Conservation (phyloP, 2,329 filamentous ascomycete species). For the Colletotrichum godetiae region DNA sequence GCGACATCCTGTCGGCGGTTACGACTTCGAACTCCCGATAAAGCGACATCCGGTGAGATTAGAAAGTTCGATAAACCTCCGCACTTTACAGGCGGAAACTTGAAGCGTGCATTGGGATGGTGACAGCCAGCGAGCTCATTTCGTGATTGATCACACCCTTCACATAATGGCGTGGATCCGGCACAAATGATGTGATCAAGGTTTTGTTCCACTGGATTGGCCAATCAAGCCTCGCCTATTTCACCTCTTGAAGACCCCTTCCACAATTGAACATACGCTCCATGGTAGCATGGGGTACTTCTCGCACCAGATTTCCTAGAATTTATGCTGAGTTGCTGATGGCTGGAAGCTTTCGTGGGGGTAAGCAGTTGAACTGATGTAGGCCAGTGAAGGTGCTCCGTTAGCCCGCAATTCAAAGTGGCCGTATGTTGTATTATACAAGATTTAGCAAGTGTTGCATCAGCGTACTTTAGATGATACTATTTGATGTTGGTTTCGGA, state of each 20-base stretch:
- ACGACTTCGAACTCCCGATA: not conserved
- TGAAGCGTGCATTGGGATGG: not conserved
- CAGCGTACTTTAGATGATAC: not conserved
- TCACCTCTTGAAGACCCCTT: not conserved
- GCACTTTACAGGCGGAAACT: not conserved
- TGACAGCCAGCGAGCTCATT: conserved; percentile 26
- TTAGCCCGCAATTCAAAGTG: not conserved
- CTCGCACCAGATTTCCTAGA: too few relatives aligned
- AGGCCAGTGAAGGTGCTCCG: not conserved
- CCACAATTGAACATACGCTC: not conserved
- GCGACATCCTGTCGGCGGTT: conserved; percentile 7
- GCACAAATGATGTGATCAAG: conserved; percentile 26
- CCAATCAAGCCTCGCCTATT: conserved; percentile 11
- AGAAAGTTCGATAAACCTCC: not conserved
- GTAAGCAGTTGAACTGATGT: not conserved
- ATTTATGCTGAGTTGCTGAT: too few relatives aligned
- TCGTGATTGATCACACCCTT: conserved; percentile 28
- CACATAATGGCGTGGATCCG: conserved; percentile 30
- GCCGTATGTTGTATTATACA: not conserved
- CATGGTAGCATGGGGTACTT: not conserved
- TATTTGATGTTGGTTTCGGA: too few relatives aligned
- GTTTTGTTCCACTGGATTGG: not conserved
- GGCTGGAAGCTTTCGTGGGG: not conserved
- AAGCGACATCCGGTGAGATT: conserved; percentile 19
- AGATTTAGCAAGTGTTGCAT: not conserved